Evolutionary conservation across 305 asterid genomes (phyloP).

Genomic region (Coffea humblotiana): DNA sequence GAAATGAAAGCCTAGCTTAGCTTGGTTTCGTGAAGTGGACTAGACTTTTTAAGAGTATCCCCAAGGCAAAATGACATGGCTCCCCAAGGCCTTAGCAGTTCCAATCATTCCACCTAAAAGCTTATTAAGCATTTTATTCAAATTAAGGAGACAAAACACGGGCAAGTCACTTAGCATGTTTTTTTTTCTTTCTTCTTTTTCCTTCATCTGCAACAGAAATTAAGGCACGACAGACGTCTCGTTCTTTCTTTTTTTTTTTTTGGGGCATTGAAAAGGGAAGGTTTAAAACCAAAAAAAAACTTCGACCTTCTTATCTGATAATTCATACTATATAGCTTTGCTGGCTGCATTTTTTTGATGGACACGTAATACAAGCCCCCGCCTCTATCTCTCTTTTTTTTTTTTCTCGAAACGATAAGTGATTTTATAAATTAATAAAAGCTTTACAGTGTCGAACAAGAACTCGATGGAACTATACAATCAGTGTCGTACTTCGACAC

Average conservation of each 20-base stretch:
- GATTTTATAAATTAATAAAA: too few relatives aligned
- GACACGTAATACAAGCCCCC: neutral
- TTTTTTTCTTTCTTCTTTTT: too few relatives aligned
- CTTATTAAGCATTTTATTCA: neutral
- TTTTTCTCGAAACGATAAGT: too few relatives aligned
- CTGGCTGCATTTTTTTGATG: neutral
- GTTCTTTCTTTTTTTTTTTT: neutral
- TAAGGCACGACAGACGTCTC: neutral
- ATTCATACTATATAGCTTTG: neutral
- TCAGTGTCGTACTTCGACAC: too few relatives aligned
- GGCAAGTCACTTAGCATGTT: neutral
- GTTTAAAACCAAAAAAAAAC: too few relatives aligned
- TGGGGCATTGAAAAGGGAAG: too few relatives aligned
- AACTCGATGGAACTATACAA: too few relatives aligned
- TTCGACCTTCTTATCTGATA: neutral
- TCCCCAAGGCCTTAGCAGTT: neutral
- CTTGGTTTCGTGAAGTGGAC: neutral
- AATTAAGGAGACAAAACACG: neutral
- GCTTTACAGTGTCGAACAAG: too few relatives aligned
- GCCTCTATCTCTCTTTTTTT: neutral
- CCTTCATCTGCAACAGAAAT: neutral
- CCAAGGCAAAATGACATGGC: neutral
- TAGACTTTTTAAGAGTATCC: neutral
- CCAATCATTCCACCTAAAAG: neutral
- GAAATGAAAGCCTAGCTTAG: neutral